Evolutionary conservation across 2,329 filamentous ascomycete species (phyloP).

Genomic region (Aspergillus bombycis): DNA sequence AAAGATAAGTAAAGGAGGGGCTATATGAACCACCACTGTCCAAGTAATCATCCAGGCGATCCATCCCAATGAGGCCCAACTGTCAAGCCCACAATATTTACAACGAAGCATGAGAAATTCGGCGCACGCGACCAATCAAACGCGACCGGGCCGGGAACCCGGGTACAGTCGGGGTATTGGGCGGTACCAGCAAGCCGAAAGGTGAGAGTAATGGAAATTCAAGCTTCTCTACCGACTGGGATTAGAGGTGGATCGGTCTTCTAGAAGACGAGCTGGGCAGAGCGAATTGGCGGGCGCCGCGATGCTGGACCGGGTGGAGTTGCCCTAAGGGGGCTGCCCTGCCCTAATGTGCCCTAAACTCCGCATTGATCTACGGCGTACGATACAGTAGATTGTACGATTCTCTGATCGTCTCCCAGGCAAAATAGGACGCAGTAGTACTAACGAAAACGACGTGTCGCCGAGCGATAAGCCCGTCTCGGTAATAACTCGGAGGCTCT

Average conservation of each 20-base stretch:
- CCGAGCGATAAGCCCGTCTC: not conserved
- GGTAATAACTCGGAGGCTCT: not conserved
- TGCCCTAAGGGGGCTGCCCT: slow-evolving; percentile 14
- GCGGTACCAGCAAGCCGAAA: slow-evolving; percentile 16
- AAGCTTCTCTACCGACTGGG: slow-evolving; percentile 11
- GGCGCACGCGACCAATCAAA: slow-evolving; percentile 20
- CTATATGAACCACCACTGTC: slow-evolving; percentile 6
- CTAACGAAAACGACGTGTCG: not conserved
- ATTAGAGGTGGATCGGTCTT: slow-evolving; percentile 16
- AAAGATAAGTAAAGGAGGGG: slow-evolving; percentile 11
- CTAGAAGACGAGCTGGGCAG: slow-evolving; percentile 13
- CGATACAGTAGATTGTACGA: not conserved
- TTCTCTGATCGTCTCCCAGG: not conserved
- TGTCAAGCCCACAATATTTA: slow-evolving; percentile 9
- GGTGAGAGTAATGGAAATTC: slow-evolving; percentile 16
- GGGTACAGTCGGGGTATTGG: slow-evolving; percentile 19
- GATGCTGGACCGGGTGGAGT: slow-evolving; percentile 6
- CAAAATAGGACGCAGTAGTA: too few relatives aligned
- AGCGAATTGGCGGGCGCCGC: slow-evolving; percentile 1
- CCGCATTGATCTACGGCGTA: slow-evolving; percentile 7
- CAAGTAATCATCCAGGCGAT: not conserved
- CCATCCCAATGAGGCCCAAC: slow-evolving; percentile 11
- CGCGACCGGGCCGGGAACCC: slow-evolving; percentile 20
- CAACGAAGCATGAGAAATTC: slow-evolving; percentile 14
- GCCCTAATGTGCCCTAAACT: slow-evolving; percentile 14